These are phyloP conservation scores for Pichia deserticola DNA, from an alignment of 805 yeast genomes.

Conservation along the genomic window DNA sequence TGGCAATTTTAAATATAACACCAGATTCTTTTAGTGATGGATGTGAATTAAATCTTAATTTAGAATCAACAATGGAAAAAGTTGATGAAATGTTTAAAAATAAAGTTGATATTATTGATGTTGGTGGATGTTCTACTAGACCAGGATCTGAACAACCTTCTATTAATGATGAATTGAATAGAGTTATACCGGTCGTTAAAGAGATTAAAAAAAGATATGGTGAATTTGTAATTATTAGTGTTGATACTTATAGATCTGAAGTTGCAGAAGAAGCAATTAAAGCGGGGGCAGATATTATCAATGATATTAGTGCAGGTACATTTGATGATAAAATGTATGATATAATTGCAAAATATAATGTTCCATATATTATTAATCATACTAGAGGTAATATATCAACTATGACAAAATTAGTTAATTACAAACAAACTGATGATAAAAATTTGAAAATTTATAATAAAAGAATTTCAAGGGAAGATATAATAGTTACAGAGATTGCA, in stretches of 20 bases:
- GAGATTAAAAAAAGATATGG: constrained; percentile 40
- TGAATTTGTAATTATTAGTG: constrained; percentile 47
- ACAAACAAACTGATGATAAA: constrained; percentile 31
- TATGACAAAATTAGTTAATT: constrained; percentile 56
- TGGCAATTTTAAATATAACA: constrained; percentile 86
- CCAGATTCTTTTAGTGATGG: constrained; percentile 97
- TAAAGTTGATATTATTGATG: constrained; percentile 75
- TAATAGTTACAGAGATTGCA: constrained; percentile 48
- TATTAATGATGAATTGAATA: constrained; percentile 54
- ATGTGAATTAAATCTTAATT: constrained; percentile 36
- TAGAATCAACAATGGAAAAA: constrained; percentile 35
- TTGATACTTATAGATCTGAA: constrained; percentile 78
- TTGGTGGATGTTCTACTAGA: constrained; percentile 92
- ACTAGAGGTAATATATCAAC: constrained; percentile 74
- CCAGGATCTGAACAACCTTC: constrained; percentile 68
- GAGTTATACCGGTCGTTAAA: constrained; percentile 66
- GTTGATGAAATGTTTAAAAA: constrained; percentile 43
- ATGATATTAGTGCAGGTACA: constrained; percentile 80
- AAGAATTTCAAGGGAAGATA: constrained; percentile 4
- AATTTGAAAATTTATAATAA: constrained; percentile 13
- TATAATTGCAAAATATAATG: constrained; percentile 61
- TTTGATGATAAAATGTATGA: constrained; percentile 60
- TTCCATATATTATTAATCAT: constrained; percentile 78
- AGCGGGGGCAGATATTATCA: constrained; percentile 85
- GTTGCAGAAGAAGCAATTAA: constrained; percentile 66